These are phyloP conservation scores for Malus hybrid DNA, from an alignment of 331 rosid genomes.

Conservation along the genomic window DNA sequence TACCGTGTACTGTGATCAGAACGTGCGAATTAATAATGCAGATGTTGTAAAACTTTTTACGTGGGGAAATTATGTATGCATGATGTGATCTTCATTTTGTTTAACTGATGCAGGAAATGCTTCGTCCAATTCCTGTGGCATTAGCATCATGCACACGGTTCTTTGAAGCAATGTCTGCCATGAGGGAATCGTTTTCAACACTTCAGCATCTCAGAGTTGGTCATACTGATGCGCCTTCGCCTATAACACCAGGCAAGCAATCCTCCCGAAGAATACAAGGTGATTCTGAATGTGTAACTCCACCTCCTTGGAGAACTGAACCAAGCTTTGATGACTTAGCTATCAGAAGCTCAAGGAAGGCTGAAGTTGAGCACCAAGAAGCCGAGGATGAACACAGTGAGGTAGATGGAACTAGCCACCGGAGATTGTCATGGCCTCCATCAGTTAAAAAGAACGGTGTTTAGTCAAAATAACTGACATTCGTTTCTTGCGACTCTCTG, in stretches of 20 bases:
- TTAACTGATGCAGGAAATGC: slow-evolving; percentile 63
- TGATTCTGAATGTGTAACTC: slow-evolving; percentile 52
- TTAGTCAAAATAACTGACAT: slow-evolving; percentile 7
- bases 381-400: slow-evolving; percentile 27
- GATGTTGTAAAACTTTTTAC: not conserved
- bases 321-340: slow-evolving; percentile 55
- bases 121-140: slow-evolving; percentile 91
- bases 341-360: slow-evolving; percentile 39
- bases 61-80: not conserved
- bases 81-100: not conserved
- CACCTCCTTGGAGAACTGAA: slow-evolving; percentile 65
- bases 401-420: slow-evolving; percentile 25
- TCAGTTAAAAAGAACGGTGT: slow-evolving; percentile 39
- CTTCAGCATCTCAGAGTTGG: slow-evolving; percentile 83
- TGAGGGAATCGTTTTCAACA: slow-evolving; percentile 87
- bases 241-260: slow-evolving; percentile 53
- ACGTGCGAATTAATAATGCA: too few species aligned
- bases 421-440: slow-evolving; percentile 55
- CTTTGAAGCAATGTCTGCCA: slow-evolving; percentile 96
- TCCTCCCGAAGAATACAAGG: slow-evolving; percentile 43
- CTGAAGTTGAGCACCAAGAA: slow-evolving; percentile 33
- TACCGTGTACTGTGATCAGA: not conserved
- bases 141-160: slow-evolving; percentile 90
- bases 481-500: not conserved
- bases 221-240: slow-evolving; percentile 33